phyloP scores from a whole-genome alignment of 2,329 filamentous ascomycete species.

The Fusarium coicis region DNA sequence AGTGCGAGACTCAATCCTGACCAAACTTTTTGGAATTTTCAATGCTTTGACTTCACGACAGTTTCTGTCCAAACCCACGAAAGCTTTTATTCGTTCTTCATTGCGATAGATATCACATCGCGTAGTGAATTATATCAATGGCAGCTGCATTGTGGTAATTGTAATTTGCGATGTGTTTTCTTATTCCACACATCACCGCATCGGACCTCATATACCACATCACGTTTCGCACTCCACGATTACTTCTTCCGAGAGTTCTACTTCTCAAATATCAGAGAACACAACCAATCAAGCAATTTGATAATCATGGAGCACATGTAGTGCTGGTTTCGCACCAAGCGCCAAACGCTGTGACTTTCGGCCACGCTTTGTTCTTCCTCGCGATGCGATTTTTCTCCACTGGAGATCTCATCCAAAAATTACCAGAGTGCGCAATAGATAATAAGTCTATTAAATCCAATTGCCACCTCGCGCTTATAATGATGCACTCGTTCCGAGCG shows the following conservation, averaged over 20 bases:
- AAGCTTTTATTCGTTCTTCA: accelerated
- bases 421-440: not conserved
- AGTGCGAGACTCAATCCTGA: not conserved
- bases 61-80: too few relatives aligned
- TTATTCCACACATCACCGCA: not conserved
- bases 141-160: not conserved
- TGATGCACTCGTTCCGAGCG: not conserved
- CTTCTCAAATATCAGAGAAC: too few relatives aligned
- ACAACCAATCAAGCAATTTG: not conserved
- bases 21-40: not conserved
- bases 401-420: not conserved
- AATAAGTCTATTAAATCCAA: not conserved
- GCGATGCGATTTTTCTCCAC: too few relatives aligned
- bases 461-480: accelerated
- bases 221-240: too few relatives aligned
- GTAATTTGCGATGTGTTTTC: not conserved
- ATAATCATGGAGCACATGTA: not conserved
- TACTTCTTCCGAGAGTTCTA: too few relatives aligned
- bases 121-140: accelerated
- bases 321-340: not conserved
- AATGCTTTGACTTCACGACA: not conserved
- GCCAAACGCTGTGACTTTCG: not conserved
- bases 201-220: not conserved
- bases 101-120: accelerated
- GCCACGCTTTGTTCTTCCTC: not conserved